A percentile compares a stretch with the other conserved stretches of the same genome.
phyloP scores from a whole-genome alignment of 2,329 filamentous ascomycete species.

The Xylariaceae sp. region DNA sequence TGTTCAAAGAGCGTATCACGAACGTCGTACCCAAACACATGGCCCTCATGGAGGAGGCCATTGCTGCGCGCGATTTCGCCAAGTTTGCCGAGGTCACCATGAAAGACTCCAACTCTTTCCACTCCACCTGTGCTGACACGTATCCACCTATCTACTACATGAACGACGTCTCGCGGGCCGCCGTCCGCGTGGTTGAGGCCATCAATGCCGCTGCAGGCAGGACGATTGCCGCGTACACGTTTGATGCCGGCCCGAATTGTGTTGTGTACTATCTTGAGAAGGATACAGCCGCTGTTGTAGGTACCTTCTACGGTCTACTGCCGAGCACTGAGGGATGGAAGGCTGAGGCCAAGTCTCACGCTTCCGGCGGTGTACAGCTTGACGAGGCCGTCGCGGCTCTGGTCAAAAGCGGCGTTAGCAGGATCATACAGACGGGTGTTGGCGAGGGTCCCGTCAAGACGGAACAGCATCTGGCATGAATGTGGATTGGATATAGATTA shows the following conservation, averaged over 20 bases:
- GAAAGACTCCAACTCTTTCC: conserved; percentile 96
- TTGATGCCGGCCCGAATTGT: conserved; percentile 94
- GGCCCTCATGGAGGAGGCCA: conserved; percentile 77
- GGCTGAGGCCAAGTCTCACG: conserved; percentile 49
- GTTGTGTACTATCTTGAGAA: conserved; percentile 92
- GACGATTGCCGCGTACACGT: conserved; percentile 88
- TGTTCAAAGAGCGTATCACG: conserved; percentile 74
- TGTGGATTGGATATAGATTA: conserved; percentile 5
- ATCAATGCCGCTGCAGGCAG: conserved; percentile 79
- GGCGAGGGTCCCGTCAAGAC: conserved; percentile 84
- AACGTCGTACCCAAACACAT: conserved; percentile 79
- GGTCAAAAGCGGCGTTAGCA: conserved; percentile 74
- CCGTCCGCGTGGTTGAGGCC: conserved; percentile 81
- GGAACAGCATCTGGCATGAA: conserved; percentile 68
- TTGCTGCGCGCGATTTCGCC: conserved; percentile 74
- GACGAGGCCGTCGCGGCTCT: conserved; percentile 61
- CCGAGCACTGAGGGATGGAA: conserved; percentile 68
- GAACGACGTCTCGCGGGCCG: conserved; percentile 86
- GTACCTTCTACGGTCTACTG: conserved; percentile 68
- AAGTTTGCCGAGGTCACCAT: conserved; percentile 88
- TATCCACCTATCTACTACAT: conserved; percentile 98
- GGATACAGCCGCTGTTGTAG: conserved; percentile 68
- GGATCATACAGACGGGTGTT: conserved; percentile 87
- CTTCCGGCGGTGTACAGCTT: conserved; percentile 50
- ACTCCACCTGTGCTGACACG: conserved; percentile 90